Evolutionary conservation across 768 basidiomycete genomes (phyloP), one percentile per base, ranked within the genome.

Genomic region (Leccinum variicolor): DNA sequence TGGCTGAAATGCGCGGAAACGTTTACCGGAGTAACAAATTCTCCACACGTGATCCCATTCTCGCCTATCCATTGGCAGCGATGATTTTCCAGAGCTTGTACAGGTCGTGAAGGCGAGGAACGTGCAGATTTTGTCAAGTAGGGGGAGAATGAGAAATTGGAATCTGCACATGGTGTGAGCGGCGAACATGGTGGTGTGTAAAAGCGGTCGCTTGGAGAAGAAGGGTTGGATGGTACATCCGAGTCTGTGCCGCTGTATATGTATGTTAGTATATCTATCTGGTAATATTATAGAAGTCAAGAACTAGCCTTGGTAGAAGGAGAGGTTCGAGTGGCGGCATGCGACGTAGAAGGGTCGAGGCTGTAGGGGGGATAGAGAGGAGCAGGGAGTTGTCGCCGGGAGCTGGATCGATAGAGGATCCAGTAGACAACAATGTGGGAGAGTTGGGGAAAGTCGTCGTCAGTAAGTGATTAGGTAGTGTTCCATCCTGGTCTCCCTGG

Each of bases 311-410:
- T 23, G 43, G 19, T 14, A 11, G 43, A 14, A 45, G 10, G 43
- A 45, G 13, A 33, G 31, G 19, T 23, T 23, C 43, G 4, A 45
- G 43, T 39, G 36, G 3, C 8, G 1, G 3, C 17, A 17, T 9
- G 8, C 9, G 17, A 39, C 0, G 17, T 39, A 39, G 36, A 39
- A 3, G 36, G 0, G 0, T n/a, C 14, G 36, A 17, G 36, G 36
- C 17, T 9, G 36, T 14, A 17, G 36, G 36, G 17, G 8, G 36
- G 9, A 9, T 9, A 17, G 36, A n/a, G 17, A n/a, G 0, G 36
- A 7, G 36, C 7, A 15, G 6, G 36, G 15, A 69, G 31, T 62
- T 34, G 59, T 69, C 66, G 36, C 51, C 17, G 2, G 8, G 36
- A 36, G 23, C 9, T 0, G 4, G 64, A 64, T 50, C 29, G 55